Base-by-base conservation (phyloP, 2,329 filamentous ascomycete species). In the Seiridium unicorne region DNA sequence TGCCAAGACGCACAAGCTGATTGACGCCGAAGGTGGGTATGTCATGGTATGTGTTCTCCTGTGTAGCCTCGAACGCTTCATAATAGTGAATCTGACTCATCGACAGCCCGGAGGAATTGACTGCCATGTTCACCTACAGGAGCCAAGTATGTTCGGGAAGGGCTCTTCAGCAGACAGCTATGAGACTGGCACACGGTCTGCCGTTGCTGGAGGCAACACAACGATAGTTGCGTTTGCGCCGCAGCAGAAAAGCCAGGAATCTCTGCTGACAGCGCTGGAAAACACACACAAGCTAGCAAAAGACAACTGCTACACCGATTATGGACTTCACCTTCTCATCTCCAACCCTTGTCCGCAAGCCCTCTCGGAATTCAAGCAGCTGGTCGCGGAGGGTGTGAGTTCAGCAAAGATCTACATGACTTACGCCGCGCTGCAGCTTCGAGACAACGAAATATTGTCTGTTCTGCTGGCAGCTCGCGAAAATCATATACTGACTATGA, bases 171-270 rank as follows among this genome's bases (percentile, higher is more conserved):
- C 70, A 11, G 75, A 77, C 64, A 73, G 64, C 18, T 77, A 67
- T 61, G 73, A 75, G 60, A 70, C 71, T 0, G 84, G 84, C 0
- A 81, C 82, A 0, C 75, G 84, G 7, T 81, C 78, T 31, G 84
- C 84, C 4, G 77, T 87, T 57, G 83, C 82, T 2, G 84, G 84
- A 7, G 84, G 84, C 32, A 86, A 79, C 4, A 88, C 85, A 0
- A 86, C 85, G 0, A 74, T 87, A 11, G 70, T 87, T 6, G 76
- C 83, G 0, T 87, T 88, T 69, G 85, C 84, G 0, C 78, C 79
- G 3, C 83, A 86, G 67, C 72, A 75, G 44, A 79, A 79, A n/a
- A 47, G 4, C 40, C 31, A 48, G 26, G 55, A 47, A n/a, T 57
- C 49, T 1, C 13, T 58, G 13, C 79, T 13, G 38, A 3, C 32